Conservation (phyloP, 345 rosid genomes). For the Geranium brycei region DNA sequence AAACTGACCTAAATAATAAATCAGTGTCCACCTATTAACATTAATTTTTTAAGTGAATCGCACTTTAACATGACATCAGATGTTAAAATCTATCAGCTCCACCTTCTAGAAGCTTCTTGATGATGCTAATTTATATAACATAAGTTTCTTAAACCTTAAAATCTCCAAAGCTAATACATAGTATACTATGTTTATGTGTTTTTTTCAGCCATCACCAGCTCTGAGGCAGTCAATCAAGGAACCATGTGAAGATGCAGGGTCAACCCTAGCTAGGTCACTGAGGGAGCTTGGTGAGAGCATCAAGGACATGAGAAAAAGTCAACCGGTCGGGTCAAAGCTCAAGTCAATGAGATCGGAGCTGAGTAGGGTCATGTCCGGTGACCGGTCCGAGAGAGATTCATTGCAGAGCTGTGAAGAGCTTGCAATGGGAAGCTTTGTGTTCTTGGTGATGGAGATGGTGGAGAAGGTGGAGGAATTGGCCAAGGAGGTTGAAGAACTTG, state of each 20-base stretch:
- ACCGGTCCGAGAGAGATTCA: slow-evolving; percentile 6
- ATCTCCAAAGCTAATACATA: background rate
- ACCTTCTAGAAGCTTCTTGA: too few species aligned
- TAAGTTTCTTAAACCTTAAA: background rate
- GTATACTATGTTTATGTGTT: background rate
- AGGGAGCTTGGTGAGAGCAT: slow-evolving; percentile 52
- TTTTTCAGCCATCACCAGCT: slow-evolving; percentile 12
- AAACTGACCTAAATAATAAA: too few species aligned
- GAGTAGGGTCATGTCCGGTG: slow-evolving; percentile 8
- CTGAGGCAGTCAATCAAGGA: slow-evolving; percentile 27
- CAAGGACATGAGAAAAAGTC: slow-evolving; percentile 30
- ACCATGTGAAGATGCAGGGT: slow-evolving; percentile 22
- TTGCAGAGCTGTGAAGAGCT: slow-evolving; percentile 23
- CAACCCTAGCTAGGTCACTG: slow-evolving; percentile 30
- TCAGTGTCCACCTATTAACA: too few species aligned
- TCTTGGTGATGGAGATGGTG: slow-evolving; percentile 27
- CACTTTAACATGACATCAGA: too few species aligned
- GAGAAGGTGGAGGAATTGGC: slow-evolving; percentile 42
- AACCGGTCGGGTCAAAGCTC: slow-evolving; percentile 24
- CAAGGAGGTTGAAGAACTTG: slow-evolving; percentile 46
- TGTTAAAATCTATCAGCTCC: too few species aligned
- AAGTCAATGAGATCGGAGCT: slow-evolving; percentile 32
- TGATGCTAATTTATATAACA: too few species aligned
- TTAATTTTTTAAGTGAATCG: background rate
- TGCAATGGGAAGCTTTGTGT: slow-evolving; percentile 33